Evolutionary conservation across 257 asterid species (phyloP), one percentile per base, ranked within the genome.

Genomic region (Solanum sejunctum): DNA sequence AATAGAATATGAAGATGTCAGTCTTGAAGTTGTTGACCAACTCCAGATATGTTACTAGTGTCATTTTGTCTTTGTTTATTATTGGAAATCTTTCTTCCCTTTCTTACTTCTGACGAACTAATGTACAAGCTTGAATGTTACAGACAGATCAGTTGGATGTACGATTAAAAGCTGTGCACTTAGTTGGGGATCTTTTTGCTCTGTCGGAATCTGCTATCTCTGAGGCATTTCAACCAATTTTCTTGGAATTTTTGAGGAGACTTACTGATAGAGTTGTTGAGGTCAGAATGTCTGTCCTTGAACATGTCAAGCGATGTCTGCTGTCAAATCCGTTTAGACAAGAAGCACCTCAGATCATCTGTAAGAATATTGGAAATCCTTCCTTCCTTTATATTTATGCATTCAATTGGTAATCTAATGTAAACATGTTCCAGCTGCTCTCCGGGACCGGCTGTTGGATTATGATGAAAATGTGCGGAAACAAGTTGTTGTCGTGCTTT

Each of bases 391-490:
- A n/a, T 23, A 81, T 90, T n/a, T 81, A 28, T 55, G 71, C 20
- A 79, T 83, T 82, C 86, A 52, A 45, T 43, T 75, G 69, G 88
- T 96, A 67, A 91, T 55, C 17, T 84, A 73, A 64, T 80, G 18
- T 49, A 61, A 75, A 80, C 84, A 72, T 83, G 89, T 90, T 88
- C 70, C 93, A 97, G 99, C 96, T 90, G 93, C 97, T 78, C 95
- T 95, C 60, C 87, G 94, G 88, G 99, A 94, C 75, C 94, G 97
- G 79, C 88, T 95, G 86, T 83, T 95, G 93, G 99, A 97, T 87
- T 89, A 90, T 77, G 99, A 94, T 90, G 99, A 97, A 87, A 94
- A 89, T 87, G 98, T 95, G 56, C 97, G 99, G 81, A 97, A 93
- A 84, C 95, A 93, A 92, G 99, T 95, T 71, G 98, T 97, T 73